Evolutionary conservation across 352 stramenopile species (phyloP), one percentile per base, ranked within the genome.

Genomic region (Chrysophaeum taylorii): DNA sequence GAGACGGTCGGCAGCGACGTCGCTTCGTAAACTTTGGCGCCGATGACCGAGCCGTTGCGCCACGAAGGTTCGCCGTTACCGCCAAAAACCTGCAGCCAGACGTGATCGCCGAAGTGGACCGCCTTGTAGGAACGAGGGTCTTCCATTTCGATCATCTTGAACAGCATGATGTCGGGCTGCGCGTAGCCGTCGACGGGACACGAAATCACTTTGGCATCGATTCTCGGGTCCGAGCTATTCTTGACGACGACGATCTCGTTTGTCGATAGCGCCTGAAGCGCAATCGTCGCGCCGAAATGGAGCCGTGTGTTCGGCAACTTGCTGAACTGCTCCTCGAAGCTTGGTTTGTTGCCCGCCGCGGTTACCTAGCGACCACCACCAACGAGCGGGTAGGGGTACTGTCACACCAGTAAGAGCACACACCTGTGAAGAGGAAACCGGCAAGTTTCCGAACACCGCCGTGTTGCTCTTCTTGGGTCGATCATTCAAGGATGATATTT

Each of bases 141-240:
- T 2, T 42, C 33, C 36, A 66, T 41, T 7, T 66, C 57, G 18
- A 66, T 33, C 14, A 66, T 27, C 35, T 66, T 66, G 57, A 66
- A 43, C 16, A 25, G 57, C 57, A 23, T 16, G 12, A 66, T 36
- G 57, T 66, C 57, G 12, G 23, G 15, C 5, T 25, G 7, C 36
- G 12, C 14, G 31, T 33, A 21, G 21, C n/a, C 12, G 21, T 1
- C 18, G 25, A 1, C 4, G n/a, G 50, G 50, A 1, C 2, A 5
- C 2, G 27, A 31, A 18, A 48, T 36, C 33, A 66, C 21, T 25
- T 2, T 42, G 33, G 33, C 57, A 25, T 66, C 57, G 9, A 45
- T 18, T 7, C 31, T 27, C 2, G 12, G 23, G 27, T 35, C 50
- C 4, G 4, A 39, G 27, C 25, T 39, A 31, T 62, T 62, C 15